Evolutionary conservation across 2,329 filamentous ascomycete genomes (phyloP), one percentile per base, ranked within the genome.

Genomic region (Clonostachys rosea): DNA sequence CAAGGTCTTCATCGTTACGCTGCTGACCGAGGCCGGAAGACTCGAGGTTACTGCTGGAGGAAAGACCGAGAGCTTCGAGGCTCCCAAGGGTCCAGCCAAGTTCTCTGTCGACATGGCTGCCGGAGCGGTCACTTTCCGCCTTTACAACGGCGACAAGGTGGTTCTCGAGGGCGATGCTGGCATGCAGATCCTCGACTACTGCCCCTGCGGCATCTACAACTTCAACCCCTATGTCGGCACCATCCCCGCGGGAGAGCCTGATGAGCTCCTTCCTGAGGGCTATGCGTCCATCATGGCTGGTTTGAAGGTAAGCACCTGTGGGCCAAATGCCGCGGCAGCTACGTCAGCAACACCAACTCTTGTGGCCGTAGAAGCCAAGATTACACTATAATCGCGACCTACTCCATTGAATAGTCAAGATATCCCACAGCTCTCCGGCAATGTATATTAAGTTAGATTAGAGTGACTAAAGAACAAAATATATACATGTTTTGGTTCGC

Each of bases 171-270:
- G 66, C 7, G 73, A 69, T 1, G 74, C 75, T 10, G 57, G 72
- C n/a, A 75, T 74, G 60, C 67, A 78, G 37, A 70, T 81, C 36
- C 62, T 66, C 2, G 61, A 73, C 40, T 61, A 61, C 14, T 81
- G 78, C 54, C 59, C 69, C 16, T 79, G 73, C 49, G 74, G 76
- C 5, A 64, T 79, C 43, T 79, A 79, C 64, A 80, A 80, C 60
- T 80, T 74, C 63, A 81, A 81, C 49, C 69, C 74, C 13, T 80
- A 75, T 50, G 74, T 78, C 1, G 76, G 76, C 13, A 73, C 67
- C 2, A 61, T 79, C 4, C 74, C 76, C 4, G 60, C 60, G 1
- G 57, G 62, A 13, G 20, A 51, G 14, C 53, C 58, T 10, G 69
- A 73, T 47, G 54, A 59, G 43, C 64, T 73, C 2, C 58, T 60